phyloP scores from a whole-genome alignment of 305 asterid species.

The Fraxinus sp. region DNA sequence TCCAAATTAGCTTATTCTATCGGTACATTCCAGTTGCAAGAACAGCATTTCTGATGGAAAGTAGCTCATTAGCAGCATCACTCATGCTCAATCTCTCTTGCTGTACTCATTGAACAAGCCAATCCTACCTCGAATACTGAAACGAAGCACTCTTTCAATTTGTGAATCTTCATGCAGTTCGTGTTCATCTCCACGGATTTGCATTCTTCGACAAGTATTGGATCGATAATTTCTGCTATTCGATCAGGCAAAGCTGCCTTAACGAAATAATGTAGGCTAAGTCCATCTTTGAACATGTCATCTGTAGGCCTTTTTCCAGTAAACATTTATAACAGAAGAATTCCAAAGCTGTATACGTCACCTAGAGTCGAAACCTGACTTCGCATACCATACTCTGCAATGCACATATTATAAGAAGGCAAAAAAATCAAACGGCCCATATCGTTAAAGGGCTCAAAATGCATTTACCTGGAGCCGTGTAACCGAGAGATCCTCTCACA shows the following conservation, averaged over 20 bases:
- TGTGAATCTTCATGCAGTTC: not conserved
- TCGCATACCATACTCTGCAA: slow-evolving; percentile 39
- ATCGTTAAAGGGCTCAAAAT: not conserved
- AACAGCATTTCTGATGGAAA: not conserved
- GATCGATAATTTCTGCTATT: slow-evolving; percentile 28
- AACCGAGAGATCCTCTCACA: slow-evolving; percentile 27
- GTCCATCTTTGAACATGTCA: slow-evolving; percentile 20
- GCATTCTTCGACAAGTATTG: slow-evolving; percentile 6
- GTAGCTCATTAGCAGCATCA: slow-evolving; percentile 3
- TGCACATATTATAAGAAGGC: not conserved
- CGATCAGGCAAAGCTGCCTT: slow-evolving; percentile 24
- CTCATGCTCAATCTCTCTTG: not conserved
- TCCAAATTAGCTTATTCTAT: not conserved
- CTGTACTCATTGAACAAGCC: not conserved
- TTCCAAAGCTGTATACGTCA: slow-evolving; percentile 43
- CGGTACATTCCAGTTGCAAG: not conserved
- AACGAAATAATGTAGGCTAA: slow-evolving; percentile 29
- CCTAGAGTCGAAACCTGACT: slow-evolving; percentile 28
- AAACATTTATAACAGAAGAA: slow-evolving; percentile 39
- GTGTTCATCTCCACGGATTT: not conserved
- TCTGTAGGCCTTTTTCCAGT: slow-evolving; percentile 38
- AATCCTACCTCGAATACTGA: not conserved
- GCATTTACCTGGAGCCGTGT: slow-evolving; percentile 33
- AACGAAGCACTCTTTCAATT: not conserved
- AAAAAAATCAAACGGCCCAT: too few species aligned